phyloP scores from a whole-genome alignment of 345 rosid species.

The Brassica carinata region DNA sequence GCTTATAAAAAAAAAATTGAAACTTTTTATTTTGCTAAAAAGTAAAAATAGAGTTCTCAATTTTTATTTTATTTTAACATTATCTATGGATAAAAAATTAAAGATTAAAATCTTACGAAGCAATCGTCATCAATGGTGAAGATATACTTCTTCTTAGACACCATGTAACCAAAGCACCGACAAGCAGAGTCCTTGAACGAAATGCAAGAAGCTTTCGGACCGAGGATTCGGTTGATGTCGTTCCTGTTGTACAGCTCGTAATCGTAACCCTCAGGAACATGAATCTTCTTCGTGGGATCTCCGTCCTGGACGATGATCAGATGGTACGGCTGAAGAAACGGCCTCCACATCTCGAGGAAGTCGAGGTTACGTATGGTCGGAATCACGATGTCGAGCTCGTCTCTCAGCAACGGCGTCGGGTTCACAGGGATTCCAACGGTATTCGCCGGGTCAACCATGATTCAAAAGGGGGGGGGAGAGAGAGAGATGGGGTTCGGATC shows the following conservation, averaged over 20 bases:
- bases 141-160: conserved; percentile 96
- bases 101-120: conserved; percentile 57
- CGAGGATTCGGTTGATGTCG: conserved; percentile 80
- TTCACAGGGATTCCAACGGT: conserved; percentile 45
- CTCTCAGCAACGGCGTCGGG: conserved; percentile 57
- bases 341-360: conserved; percentile 99
- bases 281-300: conserved; percentile 79
- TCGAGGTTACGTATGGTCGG: conserved; percentile 94
- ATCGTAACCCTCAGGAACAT: conserved; percentile 87
- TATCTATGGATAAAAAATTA: too few species aligned
- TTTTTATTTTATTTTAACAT: too few species aligned
- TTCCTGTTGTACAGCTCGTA: conserved; percentile 93
- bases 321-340: conserved; percentile 91
- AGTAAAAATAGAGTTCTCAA: too few species aligned
- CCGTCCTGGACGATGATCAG: conserved; percentile 96
- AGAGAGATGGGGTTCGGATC: conserved; percentile 14
- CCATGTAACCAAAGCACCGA: conserved; percentile 96
- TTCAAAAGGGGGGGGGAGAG: background rate
- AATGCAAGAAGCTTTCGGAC: conserved; percentile 94
- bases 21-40: too few species aligned
- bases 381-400: conserved; percentile 91
- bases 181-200: conserved; percentile 98
- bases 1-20: background rate
- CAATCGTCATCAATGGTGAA: conserved; percentile 98
- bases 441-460: conserved; percentile 60